Base-by-base conservation (phyloP, 768 basidiomycete species). In the Suillus alpinus region DNA sequence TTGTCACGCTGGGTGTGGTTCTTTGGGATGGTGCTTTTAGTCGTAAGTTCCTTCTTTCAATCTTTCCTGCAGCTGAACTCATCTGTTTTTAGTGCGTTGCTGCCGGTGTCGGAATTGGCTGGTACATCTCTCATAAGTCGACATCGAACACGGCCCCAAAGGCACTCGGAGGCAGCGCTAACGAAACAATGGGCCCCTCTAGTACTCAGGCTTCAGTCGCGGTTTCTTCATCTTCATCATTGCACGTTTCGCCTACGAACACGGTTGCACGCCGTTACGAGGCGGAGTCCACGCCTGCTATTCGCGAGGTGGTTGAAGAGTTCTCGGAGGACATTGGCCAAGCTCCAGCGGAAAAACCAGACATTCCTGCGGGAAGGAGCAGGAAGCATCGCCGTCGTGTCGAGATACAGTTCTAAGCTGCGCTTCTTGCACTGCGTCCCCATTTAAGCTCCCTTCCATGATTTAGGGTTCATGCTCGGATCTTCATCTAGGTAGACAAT, bases 1-100 rank as follows among this genome's bases (percentile, higher is more conserved):
- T 68, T 87, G 61, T 83, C 83, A 5, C 80, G 85, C 39, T 89
- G 84, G 86, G 83, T 92, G 3, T 91, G 88, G 86, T 60, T 91
- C 55, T 66, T 85, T 41, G 89, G 84, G n/a, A 62, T 91, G 16
- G 2, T 84, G 32, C 67, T 92, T 41, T 65, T 92, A 58, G 56
- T 85, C 20, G 83, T 84, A 67, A 52, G 83, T 75, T 7, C 9
- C 47, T 40, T 59, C 41, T 7, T n/a, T 52, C 43, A 29, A 52
- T 39, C 16, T 31, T 52, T 40, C 18, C 10, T 16, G 31, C 36
- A 3, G 26, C 2, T 16, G 12, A 26, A 14, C 34, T 36, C 20
- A 57, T 43, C 43, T 32, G 9, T 40, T 12, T 58, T 6, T 55
- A 85, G 82, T 72, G 76, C 61, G 81, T 83, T 39, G 85, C 78